Conservation (phyloP, 805 yeast genomes). For the Yamadazyma kitorensis region DNA sequence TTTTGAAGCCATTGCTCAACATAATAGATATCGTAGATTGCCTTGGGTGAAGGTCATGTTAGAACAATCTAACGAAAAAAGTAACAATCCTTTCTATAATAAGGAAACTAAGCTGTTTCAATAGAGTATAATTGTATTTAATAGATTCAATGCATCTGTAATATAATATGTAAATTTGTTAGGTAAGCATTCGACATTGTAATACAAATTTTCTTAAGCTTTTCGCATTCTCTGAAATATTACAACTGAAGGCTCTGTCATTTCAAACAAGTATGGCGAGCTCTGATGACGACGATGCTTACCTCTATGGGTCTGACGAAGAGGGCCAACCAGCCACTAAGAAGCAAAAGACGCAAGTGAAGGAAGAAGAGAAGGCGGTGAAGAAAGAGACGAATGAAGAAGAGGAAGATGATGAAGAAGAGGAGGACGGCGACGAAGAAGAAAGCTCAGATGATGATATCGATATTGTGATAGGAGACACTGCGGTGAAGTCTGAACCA, state of each 20-base stretch:
- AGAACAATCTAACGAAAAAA: slow-evolving; percentile 12
- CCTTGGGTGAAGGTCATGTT: slow-evolving; percentile 56
- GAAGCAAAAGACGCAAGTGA: slow-evolving; percentile 17
- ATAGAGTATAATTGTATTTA: slow-evolving; percentile 1
- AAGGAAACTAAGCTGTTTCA: slow-evolving; percentile 7
- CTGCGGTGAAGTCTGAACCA: too few species aligned
- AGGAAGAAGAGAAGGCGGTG: slow-evolving; percentile 12
- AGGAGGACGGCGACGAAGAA: slow-evolving; percentile 44
- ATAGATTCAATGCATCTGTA: too few species aligned
- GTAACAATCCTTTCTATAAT: slow-evolving; percentile 10
- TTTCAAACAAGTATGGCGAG: slow-evolving; percentile 7
- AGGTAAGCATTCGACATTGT: too few species aligned
- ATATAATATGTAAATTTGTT: too few species aligned
- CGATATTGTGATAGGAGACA: slow-evolving; percentile 70
- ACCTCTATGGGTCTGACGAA: slow-evolving; percentile 58
- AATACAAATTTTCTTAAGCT: too few species aligned
- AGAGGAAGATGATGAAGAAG: slow-evolving; percentile 41
- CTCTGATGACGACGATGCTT: slow-evolving; percentile 61
- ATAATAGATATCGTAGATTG: slow-evolving; percentile 56
- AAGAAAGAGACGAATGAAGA: slow-evolving; percentile 39
- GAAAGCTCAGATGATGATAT: slow-evolving; percentile 62
- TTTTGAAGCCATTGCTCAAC: slow-evolving; percentile 54
- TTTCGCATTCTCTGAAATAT: too few species aligned
- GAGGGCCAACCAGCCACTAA: slow-evolving; percentile 26
- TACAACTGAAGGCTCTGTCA: too few species aligned